Evolutionary conservation across 352 stramenopile genomes (phyloP).

Genomic region (Aphanomyces stellatus): DNA sequence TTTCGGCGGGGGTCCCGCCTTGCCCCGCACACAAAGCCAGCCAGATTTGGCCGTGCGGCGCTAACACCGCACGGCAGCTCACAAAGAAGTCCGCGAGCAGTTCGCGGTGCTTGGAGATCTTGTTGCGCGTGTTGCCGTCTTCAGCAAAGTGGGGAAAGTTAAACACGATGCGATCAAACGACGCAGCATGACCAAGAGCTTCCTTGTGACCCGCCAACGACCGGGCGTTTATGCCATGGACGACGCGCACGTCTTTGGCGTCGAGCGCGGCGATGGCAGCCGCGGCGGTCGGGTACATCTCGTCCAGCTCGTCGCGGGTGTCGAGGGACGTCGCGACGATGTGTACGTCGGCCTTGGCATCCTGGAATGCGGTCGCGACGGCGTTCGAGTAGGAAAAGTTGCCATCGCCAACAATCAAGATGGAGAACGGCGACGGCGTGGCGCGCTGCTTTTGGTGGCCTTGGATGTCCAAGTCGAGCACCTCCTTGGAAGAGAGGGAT

Average conservation of each 20-base stretch:
- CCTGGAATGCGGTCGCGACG: slow-evolving; percentile 38
- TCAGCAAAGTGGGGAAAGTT: slow-evolving; percentile 79
- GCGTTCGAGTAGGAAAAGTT: slow-evolving; percentile 69
- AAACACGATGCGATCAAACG: slow-evolving; percentile 76
- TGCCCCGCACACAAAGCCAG: slow-evolving; percentile 70
- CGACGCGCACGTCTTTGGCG: slow-evolving; percentile 35
- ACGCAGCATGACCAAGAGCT: neutral
- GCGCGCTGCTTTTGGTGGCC: neutral
- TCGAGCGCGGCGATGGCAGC: slow-evolving; percentile 42
- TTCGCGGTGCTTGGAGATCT: slow-evolving; percentile 75
- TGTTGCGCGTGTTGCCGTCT: slow-evolving; percentile 59
- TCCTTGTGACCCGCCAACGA: slow-evolving; percentile 33
- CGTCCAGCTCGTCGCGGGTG: slow-evolving; percentile 42
- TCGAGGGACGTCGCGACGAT: slow-evolving; percentile 62
- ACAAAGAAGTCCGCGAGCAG: slow-evolving; percentile 66
- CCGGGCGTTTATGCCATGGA: slow-evolving; percentile 63
- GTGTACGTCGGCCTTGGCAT: slow-evolving; percentile 31
- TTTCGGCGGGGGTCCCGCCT: slow-evolving; percentile 58
- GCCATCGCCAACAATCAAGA: slow-evolving; percentile 79
- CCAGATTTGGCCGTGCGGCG: slow-evolving; percentile 55
- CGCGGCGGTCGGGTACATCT: slow-evolving; percentile 59
- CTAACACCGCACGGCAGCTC: slow-evolving; percentile 45
- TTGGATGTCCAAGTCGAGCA: neutral
- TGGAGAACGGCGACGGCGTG: neutral
- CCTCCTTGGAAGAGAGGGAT: no score